phyloP scores from a whole-genome alignment of 768 basidiomycete genomes.

The Bullera alba region DNA sequence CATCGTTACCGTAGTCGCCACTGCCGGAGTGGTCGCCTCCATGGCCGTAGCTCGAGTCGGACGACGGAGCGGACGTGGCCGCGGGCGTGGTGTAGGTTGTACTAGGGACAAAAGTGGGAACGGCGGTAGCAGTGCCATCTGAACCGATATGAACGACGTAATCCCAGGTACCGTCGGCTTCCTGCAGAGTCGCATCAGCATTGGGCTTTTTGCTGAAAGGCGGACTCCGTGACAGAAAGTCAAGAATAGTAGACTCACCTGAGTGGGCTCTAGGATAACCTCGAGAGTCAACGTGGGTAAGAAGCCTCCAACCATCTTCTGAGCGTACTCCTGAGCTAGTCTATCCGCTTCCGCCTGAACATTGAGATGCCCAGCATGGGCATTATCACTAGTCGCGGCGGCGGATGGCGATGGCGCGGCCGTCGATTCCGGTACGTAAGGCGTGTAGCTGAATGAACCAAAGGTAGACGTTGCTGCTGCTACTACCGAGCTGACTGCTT shows the following conservation, averaged over 20 bases:
- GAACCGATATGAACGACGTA: conserved; percentile 41
- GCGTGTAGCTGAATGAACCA: conserved; percentile 32
- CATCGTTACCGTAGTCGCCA: conserved; percentile 3
- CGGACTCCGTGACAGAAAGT: neutral
- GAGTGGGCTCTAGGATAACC: conserved; percentile 39
- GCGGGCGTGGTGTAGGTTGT: conserved; percentile 3
- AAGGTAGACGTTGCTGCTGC: conserved; percentile 26
- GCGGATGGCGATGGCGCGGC: conserved; percentile 1
- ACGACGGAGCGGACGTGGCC: neutral
- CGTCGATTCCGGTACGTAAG: conserved; percentile 13
- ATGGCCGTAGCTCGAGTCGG: neutral
- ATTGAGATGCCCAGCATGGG: neutral
- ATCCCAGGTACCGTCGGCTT: conserved; percentile 44
- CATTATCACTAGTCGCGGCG: neutral
- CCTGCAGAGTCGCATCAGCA: conserved; percentile 14
- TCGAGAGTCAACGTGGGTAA: conserved; percentile 43
- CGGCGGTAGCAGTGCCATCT: conserved; percentile 43
- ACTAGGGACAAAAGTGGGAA: conserved; percentile 16
- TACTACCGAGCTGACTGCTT: conserved; percentile 21
- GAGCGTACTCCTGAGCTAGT: conserved; percentile 27
- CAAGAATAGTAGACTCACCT: conserved; percentile 27
- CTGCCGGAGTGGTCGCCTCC: conserved; percentile 3
- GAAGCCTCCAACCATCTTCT: conserved; percentile 17
- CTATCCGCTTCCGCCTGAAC: conserved; percentile 15
- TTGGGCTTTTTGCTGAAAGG: neutral